Conservation (phyloP, 1,139 yeast genomes). For the Suhomyces guaymorum region DNA sequence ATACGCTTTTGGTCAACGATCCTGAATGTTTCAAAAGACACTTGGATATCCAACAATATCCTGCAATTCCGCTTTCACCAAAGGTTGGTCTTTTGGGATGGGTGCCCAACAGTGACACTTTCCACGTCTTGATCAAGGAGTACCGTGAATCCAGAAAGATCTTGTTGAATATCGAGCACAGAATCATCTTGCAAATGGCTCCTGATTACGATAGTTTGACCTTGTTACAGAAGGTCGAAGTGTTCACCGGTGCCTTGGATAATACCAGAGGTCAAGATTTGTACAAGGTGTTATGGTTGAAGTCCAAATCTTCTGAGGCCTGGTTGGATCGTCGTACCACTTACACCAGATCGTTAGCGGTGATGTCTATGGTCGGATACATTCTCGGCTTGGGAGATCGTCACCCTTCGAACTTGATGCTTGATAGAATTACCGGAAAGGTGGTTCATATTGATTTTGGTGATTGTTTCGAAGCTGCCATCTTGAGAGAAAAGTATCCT, state of each 20-base stretch:
- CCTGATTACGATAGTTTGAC: slow-evolving; percentile 94
- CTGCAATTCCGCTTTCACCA: slow-evolving; percentile 95
- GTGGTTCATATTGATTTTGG: slow-evolving; percentile 98
- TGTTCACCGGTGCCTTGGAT: slow-evolving; percentile 92
- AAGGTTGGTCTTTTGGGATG: slow-evolving; percentile 95
- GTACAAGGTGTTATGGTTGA: slow-evolving; percentile 93
- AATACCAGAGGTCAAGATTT: slow-evolving; percentile 96
- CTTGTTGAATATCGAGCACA: slow-evolving; percentile 85
- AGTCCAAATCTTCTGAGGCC: slow-evolving; percentile 92
- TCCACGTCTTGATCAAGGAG: slow-evolving; percentile 89
- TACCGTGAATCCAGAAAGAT: slow-evolving; percentile 91
- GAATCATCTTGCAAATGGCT: slow-evolving; percentile 97
- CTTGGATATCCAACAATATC: slow-evolving; percentile 84
- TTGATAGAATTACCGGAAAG: slow-evolving; percentile 91
- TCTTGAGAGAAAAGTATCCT: slow-evolving; percentile 92
- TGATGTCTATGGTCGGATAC: slow-evolving; percentile 96
- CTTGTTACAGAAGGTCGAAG: slow-evolving; percentile 89
- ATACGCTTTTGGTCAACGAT: slow-evolving; percentile 83
- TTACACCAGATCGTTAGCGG: slow-evolving; percentile 92
- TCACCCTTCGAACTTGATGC: slow-evolving; percentile 95
- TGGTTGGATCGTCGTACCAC: slow-evolving; percentile 98
- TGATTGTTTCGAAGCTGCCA: slow-evolving; percentile 98
- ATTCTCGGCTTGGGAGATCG: slow-evolving; percentile 94
- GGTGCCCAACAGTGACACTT: slow-evolving; percentile 97
- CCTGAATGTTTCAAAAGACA: slow-evolving; percentile 97